A percentile compares a stretch with the other conserved stretches of the same genome.
Conservation (phyloP, 2,329 filamentous ascomycete genomes). For the Diaporthe nobilis region DNA sequence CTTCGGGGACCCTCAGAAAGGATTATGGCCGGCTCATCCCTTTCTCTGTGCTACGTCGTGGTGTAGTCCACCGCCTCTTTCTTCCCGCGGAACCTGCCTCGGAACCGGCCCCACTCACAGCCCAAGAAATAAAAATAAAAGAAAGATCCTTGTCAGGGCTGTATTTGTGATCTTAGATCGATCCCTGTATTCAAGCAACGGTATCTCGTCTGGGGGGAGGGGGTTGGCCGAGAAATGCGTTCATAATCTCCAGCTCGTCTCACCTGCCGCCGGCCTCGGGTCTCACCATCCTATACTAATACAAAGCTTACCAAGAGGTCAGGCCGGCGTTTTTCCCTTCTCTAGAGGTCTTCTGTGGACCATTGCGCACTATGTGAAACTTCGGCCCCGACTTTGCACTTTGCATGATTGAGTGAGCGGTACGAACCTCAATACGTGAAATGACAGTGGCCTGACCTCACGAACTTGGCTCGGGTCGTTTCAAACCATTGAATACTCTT, state of each 20-base stretch:
- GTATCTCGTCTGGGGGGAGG: neutral
- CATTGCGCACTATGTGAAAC: neutral
- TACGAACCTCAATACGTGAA: neutral
- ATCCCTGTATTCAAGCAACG: neutral
- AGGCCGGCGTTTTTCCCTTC: neutral
- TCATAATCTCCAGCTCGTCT: neutral
- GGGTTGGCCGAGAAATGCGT: neutral
- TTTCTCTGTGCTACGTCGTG: neutral
- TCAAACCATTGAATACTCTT: neutral
- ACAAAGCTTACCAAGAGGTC: neutral
- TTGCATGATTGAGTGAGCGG: neutral
- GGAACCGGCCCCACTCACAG: too few species aligned
- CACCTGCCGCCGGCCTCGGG: neutral
- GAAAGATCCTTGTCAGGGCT: neutral
- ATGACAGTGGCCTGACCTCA: neutral
- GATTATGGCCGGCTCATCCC: neutral
- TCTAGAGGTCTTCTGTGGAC: neutral
- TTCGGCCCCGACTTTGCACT: neutral
- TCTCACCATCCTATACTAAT: neutral
- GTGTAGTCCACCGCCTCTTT: neutral
- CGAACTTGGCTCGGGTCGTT: neutral
- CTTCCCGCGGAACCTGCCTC: neutral
- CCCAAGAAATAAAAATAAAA: neutral
- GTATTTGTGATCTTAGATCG: neutral
- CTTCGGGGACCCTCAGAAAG: neutral